Evolutionary conservation across 108 stramenopile genomes (phyloP), one percentile per base, ranked within the genome.

Genomic region (Nannochloropsis gaditana): DNA sequence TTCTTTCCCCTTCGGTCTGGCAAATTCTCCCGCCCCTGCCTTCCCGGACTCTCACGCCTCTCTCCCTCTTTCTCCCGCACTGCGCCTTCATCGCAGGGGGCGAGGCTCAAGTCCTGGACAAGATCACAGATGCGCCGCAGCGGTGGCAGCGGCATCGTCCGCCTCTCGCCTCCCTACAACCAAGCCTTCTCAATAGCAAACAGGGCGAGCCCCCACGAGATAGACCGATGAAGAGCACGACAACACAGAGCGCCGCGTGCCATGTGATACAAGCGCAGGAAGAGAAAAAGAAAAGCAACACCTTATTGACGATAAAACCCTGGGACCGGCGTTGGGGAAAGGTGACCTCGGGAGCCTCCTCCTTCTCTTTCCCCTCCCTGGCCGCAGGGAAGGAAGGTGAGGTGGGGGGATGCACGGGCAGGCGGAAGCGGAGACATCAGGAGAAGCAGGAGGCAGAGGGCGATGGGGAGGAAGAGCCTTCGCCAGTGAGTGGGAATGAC

Each of bases 141-240:
- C 31, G 31, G 31, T 31, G 31, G 31, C 31, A 31, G 31, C 31
- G 31, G 31, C 31, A 31, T 2, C 59, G 59, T n/a, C 15, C 5
- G 19, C 59, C 59, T 6, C 8, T 6, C n/a, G 2, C 59, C 59
- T 73, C 59, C 59, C 59, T 73, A 15, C 59, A 73, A 73, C 59
- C 59, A 73, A 73, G 59, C 59, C 15, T 81, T 21, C 41, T 41
- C 31, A 5, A 41, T 5, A 11, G 95, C 95, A 86, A 94, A 96
- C 90, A 84, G 95, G 80, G 92, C 92, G 9, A 95, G 95, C 83
- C 95, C 96, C 10, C 91, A 95, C 1, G 95, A 96, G 89, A 94
- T 96, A 73, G 59, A 2, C n/a, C 2, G 59, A 6, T 2, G 19
- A 73, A 6, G 59, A n/a, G 59, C 59, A 73, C 19, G 15, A n/a